These are phyloP conservation scores for Globisporangium heterothallicum DNA, from an alignment of 352 stramenopile species.

Conservation along the genomic window DNA sequence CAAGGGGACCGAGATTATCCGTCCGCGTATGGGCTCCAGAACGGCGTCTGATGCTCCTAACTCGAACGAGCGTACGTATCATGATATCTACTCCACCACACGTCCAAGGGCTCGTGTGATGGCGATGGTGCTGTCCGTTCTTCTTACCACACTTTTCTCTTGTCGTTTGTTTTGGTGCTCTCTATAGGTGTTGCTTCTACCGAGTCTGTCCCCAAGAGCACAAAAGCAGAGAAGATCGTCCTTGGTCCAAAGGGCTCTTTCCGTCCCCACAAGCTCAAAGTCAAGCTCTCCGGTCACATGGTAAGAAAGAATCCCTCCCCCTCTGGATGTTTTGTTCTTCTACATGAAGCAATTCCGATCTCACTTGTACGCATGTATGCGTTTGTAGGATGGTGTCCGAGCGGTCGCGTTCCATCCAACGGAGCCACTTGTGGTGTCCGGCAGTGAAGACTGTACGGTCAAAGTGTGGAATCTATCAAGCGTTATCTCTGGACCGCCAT, in stretches of 20 bases:
- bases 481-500: constrained; percentile 52
- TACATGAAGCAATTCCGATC: not conserved
- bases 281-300: constrained; percentile 82
- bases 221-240: constrained; percentile 40
- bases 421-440: constrained; percentile 75
- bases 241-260: constrained; percentile 60
- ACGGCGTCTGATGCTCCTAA: constrained; percentile 23
- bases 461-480: constrained; percentile 78
- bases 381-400: constrained; percentile 62
- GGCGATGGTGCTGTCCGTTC: no score
- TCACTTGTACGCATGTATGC: not conserved
- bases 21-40: constrained; percentile 66
- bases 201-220: constrained; percentile 30
- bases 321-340: constrained; percentile 1
- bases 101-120: no score
- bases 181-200: constrained; percentile 11
- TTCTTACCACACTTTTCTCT: no score
- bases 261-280: constrained; percentile 76
- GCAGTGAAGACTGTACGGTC: constrained; percentile 82
- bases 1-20: constrained; percentile 75
- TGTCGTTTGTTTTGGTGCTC: not conserved
- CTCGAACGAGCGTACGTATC: constrained; percentile 29
- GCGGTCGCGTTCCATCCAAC: constrained; percentile 76
- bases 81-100: no score
- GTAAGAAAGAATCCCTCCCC: constrained; percentile 21